Base-by-base conservation (phyloP, 768 basidiomycete genomes). In the Boletus reticuloceps region DNA sequence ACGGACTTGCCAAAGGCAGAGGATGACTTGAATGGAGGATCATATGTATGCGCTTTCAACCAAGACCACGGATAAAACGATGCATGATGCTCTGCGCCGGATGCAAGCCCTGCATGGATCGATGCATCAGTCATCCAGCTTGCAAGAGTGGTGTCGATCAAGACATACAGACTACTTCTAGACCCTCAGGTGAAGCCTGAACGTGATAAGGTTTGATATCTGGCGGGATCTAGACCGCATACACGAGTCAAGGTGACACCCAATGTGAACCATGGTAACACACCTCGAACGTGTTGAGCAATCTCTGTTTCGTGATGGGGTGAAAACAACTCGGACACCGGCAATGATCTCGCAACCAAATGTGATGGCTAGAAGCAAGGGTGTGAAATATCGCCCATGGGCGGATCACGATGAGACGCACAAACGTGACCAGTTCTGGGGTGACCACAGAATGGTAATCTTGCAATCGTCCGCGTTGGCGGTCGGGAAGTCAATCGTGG, bases 311-410 rank as follows among this genome's bases (percentile, higher is more conserved):
- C 17, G 95, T 98, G 56, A 85, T 68, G 0, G 86, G 75, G 70
- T 98, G 95, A 65, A 91, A 95, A 70, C 94, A 96, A 47, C 82
- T 75, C 6, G 87, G 74, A 69, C 94, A 97, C 34, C 94, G 80
- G 68, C 96, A 98, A 61, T 98, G 95, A 65, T 98, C 96, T 42
- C 92, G 78, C 22, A 98, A 74, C 89, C 93, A 97, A 39, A 93
- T 82, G 64, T 94, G 85, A 67, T 96, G 92, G 66, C 95, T 98
- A 60, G 27, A 59, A 42, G 25, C n/a, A 7, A 19, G n/a, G 39
- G 4, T 11, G 20, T 27, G 44, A 43, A 32, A 29, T 44, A 37
- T 37, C 36, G 16, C 47, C 44, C 1, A 43, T 51, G 34, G 50
- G 42, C 36, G 17, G 32, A 43, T 54, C 50, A 31, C 16, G 22